These are phyloP conservation scores for Cicer bijugum DNA, from an alignment of 306 rosid species.

Conservation along the genomic window DNA sequence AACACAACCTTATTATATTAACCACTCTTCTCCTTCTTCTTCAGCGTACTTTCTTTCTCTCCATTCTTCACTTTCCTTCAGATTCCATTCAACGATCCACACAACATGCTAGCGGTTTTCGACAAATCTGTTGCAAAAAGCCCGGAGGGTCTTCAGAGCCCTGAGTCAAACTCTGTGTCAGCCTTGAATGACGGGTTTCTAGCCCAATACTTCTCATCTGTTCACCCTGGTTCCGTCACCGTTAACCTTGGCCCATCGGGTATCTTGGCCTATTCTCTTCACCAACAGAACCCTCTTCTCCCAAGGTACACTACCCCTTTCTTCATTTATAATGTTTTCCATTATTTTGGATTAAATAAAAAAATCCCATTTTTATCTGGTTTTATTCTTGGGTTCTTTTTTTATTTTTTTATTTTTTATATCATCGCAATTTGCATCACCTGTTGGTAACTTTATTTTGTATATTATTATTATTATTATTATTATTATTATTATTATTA, in stretches of 20 bases:
- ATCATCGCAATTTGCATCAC: background rate
- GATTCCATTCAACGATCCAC: constrained; percentile 43
- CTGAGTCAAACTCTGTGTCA: constrained; percentile 62
- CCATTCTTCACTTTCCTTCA: background rate
- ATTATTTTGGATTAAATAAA: background rate
- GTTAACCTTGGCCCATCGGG: constrained; percentile 74
- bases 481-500: no score
- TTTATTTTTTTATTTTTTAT: background rate
- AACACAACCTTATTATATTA: constrained; percentile 26
- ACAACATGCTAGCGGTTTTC: constrained; percentile 86
- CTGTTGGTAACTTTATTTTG: no score
- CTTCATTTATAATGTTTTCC: background rate
- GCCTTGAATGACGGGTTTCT: constrained; percentile 78
- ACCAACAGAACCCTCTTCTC: constrained; percentile 76
- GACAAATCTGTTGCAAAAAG: constrained; percentile 83
- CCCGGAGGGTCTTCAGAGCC: constrained; percentile 77
- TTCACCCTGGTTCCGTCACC: constrained; percentile 69
- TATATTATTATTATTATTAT: no score
- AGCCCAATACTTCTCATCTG: constrained; percentile 65
- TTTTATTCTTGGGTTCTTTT: background rate
- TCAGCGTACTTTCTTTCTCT: background rate
- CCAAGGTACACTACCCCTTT: constrained; percentile 63
- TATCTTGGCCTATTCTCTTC: constrained; percentile 63
- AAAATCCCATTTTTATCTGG: background rate
- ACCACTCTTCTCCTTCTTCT: background rate